These are phyloP conservation scores for Meira nashicola DNA, from an alignment of 1,284 basidiomycete genomes.

Conservation along the genomic window DNA sequence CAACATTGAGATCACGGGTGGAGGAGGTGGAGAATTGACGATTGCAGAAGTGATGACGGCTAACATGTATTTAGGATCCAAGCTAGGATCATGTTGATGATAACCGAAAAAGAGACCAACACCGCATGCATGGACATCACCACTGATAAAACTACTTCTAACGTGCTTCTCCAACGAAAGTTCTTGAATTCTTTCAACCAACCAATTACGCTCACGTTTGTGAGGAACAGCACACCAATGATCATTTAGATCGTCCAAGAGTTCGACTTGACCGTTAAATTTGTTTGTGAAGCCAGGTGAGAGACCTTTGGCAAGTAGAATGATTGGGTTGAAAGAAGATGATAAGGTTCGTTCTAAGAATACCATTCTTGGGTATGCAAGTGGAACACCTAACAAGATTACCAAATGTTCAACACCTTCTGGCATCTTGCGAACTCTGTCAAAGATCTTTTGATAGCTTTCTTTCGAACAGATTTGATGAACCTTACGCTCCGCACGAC, in stretches of 20 bases:
- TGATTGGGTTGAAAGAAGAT: slow-evolving; percentile 40
- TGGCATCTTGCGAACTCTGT: slow-evolving; percentile 34
- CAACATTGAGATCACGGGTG: slow-evolving; percentile 73
- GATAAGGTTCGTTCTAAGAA: slow-evolving; percentile 45
- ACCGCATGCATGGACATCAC: slow-evolving; percentile 46
- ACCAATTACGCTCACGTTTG: slow-evolving; percentile 83
- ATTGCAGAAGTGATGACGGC: slow-evolving; percentile 50
- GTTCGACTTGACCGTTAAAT: slow-evolving; percentile 51
- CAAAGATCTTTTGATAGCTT: slow-evolving; percentile 42
- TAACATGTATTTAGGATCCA: slow-evolving; percentile 46
- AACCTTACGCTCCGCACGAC: slow-evolving; percentile 48
- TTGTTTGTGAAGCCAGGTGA: slow-evolving; percentile 46
- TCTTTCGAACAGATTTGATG: slow-evolving; percentile 42
- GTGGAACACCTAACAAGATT: slow-evolving; percentile 50
- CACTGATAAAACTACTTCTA: slow-evolving; percentile 44
- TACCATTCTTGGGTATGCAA: slow-evolving; percentile 52
- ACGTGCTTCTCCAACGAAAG: slow-evolving; percentile 37
- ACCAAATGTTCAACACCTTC: slow-evolving; percentile 45
- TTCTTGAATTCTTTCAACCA: slow-evolving; percentile 63
- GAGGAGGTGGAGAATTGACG: slow-evolving; percentile 62
- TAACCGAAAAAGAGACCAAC: slow-evolving; percentile 20
- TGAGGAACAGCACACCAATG: slow-evolving; percentile 62
- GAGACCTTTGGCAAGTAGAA: slow-evolving; percentile 44
- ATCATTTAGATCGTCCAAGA: slow-evolving; percentile 61
- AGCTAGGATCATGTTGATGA: slow-evolving; percentile 31